Evolutionary conservation across 2,329 filamentous ascomycete genomes (phyloP), one percentile per base, ranked within the genome.

Genomic region (Arachnopeziza araneosa): DNA sequence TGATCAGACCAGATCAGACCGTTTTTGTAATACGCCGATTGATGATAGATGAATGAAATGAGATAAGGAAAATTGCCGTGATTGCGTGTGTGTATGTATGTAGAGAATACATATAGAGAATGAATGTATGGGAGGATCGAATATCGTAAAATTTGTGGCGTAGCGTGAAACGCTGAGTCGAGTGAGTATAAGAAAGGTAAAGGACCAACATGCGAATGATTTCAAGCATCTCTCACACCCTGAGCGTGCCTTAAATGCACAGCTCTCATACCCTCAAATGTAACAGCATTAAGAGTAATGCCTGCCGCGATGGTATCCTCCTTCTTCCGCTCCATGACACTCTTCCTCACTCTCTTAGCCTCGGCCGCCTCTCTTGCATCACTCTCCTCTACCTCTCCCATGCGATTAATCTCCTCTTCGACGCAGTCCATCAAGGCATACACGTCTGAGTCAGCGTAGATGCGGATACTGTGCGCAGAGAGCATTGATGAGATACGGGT

Each of bases 391-490:
- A 55, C 53, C 10, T 69, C 66, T 1, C 70, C 70, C 71, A 77
- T 75, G n/a, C 68, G 68, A 32, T 72, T 80, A 68, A 86, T 83
- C 67, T 85, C 80, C 62, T 78, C 78, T 71, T 89, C 85, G 17
- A 89, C 86, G 64, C 89, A 86, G 1, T 83, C 84, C 50, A 90
- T 76, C 1, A 90, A 77, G 1, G 83, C 81, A 64, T 86, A 88
- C 9, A 90, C 81, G 53, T 88, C 85, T 61, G 83, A 82, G 60
- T 86, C 86, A 23, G 85, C 85, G 64, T 89, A 89, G 65, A 89
- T 80, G 23, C 83, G 82, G 61, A 89, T 89, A 70, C 85, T 88
- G 71, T 89, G 83, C 9, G 30, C 22, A n/a, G 32, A 49, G 26
- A 23, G 50, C 22, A 4, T 23, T 6, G 48, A 84, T 78, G 23